Base-by-base conservation (phyloP, 768 basidiomycete genomes). In the Mycena albidolilacea region DNA sequence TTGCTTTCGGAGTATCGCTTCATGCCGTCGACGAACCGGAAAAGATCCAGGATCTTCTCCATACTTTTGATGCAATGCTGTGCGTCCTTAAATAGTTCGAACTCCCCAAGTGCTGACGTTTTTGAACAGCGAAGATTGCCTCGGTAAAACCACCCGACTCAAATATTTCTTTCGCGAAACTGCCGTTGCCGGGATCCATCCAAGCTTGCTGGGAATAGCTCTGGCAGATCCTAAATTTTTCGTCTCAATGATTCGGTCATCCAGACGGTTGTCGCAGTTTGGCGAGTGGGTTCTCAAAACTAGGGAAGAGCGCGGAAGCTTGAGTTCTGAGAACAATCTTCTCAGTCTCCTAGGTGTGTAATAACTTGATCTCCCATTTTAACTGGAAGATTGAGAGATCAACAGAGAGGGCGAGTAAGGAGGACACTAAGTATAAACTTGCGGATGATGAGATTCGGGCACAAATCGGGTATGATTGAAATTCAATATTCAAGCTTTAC, bases 321-420 rank as follows among this genome's bases (percentile, higher is more conserved):
- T 52, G 11, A 17, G 50, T 52, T 52, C 50, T 52, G 50, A 52
- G 46, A 48, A 19, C 50, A 52, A 52, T 17, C 50, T 52, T 52
- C 50, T 52, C 50, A 52, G 50, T 52, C 50, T 52, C 9, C n/a
- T 52, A 52, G 50, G 50, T n/a, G 17, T 17, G 50, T 21, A 5
- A 52, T 52, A 52, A 52, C 4, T 52, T 5, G 5, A 52, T 52
- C 50, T 52, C 17, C 9, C 5, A 52, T 17, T 52, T 52, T 52
- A 5, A 52, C 50, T 21, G 19, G 17, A 17, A 52, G 19, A 15
- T n/a, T n/a, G n/a, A n/a, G n/a, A 52, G 50, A 52, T 52, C 50
- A 52, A 52, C 50, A 52, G 50, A 52, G 50, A n/a, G 50, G 50
- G 50, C 50, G 50, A 52, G 50, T n/a, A 52, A 52, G 50, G 50